These are phyloP conservation scores for Pichia inconspicua DNA, from an alignment of 1,139 yeast species.

Conservation along the genomic window DNA sequence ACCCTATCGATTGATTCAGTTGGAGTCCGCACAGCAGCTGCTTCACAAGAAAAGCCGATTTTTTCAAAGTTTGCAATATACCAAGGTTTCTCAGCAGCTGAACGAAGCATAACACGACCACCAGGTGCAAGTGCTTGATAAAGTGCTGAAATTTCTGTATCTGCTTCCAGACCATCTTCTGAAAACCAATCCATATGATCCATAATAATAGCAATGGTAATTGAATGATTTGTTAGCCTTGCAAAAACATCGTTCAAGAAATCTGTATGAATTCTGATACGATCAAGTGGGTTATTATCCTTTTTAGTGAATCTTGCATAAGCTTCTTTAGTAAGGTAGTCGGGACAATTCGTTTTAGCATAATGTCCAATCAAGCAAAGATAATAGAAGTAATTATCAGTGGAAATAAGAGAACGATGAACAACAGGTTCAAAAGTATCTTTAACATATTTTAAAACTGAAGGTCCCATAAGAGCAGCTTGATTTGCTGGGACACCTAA, in stretches of 20 bases:
- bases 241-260: constrained; percentile 68
- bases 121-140: constrained; percentile 54
- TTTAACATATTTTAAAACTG: constrained; percentile 61
- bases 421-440: constrained; percentile 76
- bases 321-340: constrained; percentile 57
- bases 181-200: constrained; percentile 92
- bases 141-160: constrained; percentile 57
- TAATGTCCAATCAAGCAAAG: constrained; percentile 58
- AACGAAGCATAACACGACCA: constrained; percentile 71
- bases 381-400: constrained; percentile 74
- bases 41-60: constrained; percentile 56
- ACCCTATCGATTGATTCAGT: constrained; percentile 68
- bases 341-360: constrained; percentile 64
- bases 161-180: constrained; percentile 55
- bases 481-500: constrained; percentile 82
- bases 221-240: constrained; percentile 51
- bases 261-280: constrained; percentile 72
- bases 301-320: constrained; percentile 38
- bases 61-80: constrained; percentile 60
- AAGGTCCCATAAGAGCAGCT: constrained; percentile 69
- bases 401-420: constrained; percentile 52
- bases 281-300: constrained; percentile 44
- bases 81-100: constrained; percentile 74
- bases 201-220: constrained; percentile 77
- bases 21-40: constrained; percentile 59